Evolutionary conservation across 805 yeast genomes (phyloP).

Genomic region (Sungouiella blattae): DNA sequence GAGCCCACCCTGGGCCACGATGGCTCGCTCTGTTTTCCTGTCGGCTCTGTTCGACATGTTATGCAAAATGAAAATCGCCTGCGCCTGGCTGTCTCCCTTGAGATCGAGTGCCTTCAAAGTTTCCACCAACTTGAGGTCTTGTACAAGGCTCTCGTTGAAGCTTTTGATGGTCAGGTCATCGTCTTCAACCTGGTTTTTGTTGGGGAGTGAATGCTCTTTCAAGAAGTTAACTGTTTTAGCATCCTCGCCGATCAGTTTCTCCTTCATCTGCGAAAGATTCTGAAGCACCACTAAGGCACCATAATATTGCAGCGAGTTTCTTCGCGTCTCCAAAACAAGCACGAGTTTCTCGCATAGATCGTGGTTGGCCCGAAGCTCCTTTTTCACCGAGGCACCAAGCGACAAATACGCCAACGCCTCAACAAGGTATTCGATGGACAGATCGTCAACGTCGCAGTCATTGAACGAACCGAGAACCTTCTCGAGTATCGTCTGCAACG

Average conservation of each 20-base stretch:
- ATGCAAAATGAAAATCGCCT: slow-evolving; percentile 26
- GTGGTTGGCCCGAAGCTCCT: slow-evolving; percentile 9
- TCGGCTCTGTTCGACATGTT: slow-evolving; percentile 30
- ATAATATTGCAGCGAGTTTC: slow-evolving; percentile 21
- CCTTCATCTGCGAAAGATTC: slow-evolving; percentile 35
- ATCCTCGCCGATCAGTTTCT: slow-evolving; percentile 22
- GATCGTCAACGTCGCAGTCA: not conserved
- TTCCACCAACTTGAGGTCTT: slow-evolving; percentile 20
- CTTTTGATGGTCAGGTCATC: slow-evolving; percentile 23
- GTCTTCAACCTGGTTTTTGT: slow-evolving; percentile 20
- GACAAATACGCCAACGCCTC: slow-evolving; percentile 15
- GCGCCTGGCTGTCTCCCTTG: slow-evolving; percentile 1
- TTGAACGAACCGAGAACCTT: slow-evolving; percentile 4
- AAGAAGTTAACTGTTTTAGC: slow-evolving; percentile 33
- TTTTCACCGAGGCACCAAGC: slow-evolving; percentile 8
- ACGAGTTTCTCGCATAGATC: slow-evolving; percentile 10
- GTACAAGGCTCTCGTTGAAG: slow-evolving; percentile 28
- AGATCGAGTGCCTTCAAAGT: not conserved
- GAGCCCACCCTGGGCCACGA: slow-evolving; percentile 47
- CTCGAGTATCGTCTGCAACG: slow-evolving; percentile 8
- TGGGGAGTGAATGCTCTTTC: slow-evolving; percentile 29
- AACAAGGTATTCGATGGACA: slow-evolving; percentile 4
- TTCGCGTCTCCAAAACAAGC: slow-evolving; percentile 10
- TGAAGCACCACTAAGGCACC: slow-evolving; percentile 42
- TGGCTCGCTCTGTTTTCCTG: slow-evolving; percentile 24